Evolutionary conservation across 2,329 filamentous ascomycete species (phyloP), one percentile per base, ranked within the genome.

Genomic region (Corniculantispora saksenae): DNA sequence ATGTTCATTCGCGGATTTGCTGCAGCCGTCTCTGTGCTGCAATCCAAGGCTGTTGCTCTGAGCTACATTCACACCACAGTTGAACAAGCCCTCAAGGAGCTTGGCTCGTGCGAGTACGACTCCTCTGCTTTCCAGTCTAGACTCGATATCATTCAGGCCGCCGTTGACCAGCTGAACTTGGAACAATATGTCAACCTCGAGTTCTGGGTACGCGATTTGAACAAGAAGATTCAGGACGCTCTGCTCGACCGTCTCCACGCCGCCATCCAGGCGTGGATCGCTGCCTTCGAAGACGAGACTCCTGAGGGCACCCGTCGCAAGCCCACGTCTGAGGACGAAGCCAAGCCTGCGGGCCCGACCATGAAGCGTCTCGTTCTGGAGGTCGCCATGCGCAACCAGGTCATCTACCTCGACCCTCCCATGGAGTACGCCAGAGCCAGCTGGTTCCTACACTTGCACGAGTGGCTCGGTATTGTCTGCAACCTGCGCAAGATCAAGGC

Each of bases 1-100:
- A 91, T 97, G 74, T 99, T 98, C 75, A 94, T 99, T 57, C 91
- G 94, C 38, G 93, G 97, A 71, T 97, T 99, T 72, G 94, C 93
- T 45, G 86, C 89, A 1, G 90, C 94, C 0, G 93, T 97, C 7
- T 94, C 93, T 0, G 84, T 95, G 19, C 84, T 99, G 1, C 95
- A 99, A 77, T 86, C 84, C 64, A 99, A 99, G 80, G 93, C 94
- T 0, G 84, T 89, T 13, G 91, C 91, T 0, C 82, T 99, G 59
- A 84, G 88, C 51, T 86, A 88, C 7, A 96, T 97, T 69, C 90
- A 97, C 72, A 83, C 89, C n/a, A 93, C 85, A 3, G 83, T 90
- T 29, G 92, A 97, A 72, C 93, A 93, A 73, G 91, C 93, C 0
- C 81, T 97, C 67, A 84, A 88, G 40, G 94, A 98, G 71, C 83